Evolutionary conservation across 2,329 filamentous ascomycete genomes (phyloP).

Genomic region (Nigrograna mackinnonii): DNA sequence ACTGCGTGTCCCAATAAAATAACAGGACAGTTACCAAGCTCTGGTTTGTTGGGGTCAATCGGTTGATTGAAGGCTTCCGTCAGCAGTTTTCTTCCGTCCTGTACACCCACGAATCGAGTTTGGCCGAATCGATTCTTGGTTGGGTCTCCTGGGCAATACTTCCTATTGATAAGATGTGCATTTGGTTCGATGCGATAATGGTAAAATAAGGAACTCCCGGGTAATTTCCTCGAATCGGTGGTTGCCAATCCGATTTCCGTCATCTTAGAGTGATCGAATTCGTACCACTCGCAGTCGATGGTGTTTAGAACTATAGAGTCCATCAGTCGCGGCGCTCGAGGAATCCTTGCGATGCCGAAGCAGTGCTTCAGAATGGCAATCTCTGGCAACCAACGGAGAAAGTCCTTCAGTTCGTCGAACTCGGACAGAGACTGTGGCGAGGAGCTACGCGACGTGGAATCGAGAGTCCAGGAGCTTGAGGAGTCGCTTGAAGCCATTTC

Average conservation of each 20-base stretch:
- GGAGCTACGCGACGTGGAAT: no score
- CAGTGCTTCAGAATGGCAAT: not conserved
- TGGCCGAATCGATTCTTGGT: constrained; percentile 18
- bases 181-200: constrained; percentile 17
- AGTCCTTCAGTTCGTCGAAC: not conserved
- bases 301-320: constrained; percentile 1
- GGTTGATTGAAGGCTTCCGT: constrained; percentile 5
- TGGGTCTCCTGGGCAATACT: constrained; percentile 11
- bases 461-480: no score
- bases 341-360: constrained; percentile 1
- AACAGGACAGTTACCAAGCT: constrained; percentile 3
- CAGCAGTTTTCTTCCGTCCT: constrained; percentile 10
- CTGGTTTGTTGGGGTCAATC: no score
- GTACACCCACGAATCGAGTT: constrained; percentile 12
- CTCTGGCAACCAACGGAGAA: not conserved
- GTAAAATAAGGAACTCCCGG: no score
- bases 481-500: no score
- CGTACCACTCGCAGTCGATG: constrained; percentile 2
- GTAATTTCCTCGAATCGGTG: constrained; percentile 11
- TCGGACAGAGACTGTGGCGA: not conserved
- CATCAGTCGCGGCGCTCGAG: not conserved
- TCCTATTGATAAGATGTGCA: constrained; percentile 18
- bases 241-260: constrained; percentile 25
- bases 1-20: constrained; percentile 26
- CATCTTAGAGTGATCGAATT: constrained; percentile 7